Evolutionary conservation across 306 rosid species (phyloP).

Genomic region (Heteromeles arbutifolia): DNA sequence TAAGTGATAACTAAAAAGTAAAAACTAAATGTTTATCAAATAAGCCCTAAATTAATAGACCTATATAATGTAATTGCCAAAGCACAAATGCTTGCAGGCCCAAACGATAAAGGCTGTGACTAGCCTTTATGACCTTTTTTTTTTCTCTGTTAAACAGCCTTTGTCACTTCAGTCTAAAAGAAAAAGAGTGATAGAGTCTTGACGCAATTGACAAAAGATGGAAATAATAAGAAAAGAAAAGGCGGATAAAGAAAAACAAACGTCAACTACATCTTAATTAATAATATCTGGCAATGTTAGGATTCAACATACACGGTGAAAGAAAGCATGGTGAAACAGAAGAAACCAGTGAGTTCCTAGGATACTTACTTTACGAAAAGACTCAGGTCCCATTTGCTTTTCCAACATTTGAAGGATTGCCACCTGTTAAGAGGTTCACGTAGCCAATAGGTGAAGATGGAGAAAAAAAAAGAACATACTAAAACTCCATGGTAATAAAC

Average conservation of each 20-base stretch:
- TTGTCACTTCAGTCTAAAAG: too few relatives aligned
- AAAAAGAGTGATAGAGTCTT: neutral
- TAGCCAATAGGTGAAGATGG: neutral
- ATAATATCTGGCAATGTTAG: neutral
- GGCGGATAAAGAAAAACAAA: neutral
- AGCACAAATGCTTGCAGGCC: neutral
- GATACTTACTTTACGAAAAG: constrained; percentile 77
- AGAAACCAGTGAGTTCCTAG: constrained; percentile 14
- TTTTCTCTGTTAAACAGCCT: too few relatives aligned
- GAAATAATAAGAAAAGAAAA: neutral
- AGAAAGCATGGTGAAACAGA: neutral
- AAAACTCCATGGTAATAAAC: neutral
- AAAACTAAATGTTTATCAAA: too few relatives aligned
- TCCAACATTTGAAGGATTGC: constrained; percentile 97
- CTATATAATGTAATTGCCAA: neutral
- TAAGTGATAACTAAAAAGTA: too few relatives aligned
- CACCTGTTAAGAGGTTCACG: too few relatives aligned
- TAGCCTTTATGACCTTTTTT: neutral
- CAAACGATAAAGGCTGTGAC: neutral
- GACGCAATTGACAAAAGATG: neutral
- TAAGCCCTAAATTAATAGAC: neutral
- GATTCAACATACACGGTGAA: neutral
- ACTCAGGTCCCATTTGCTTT: constrained; percentile 99
- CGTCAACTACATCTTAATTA: neutral
- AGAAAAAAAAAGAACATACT: neutral